A percentile compares a stretch with the other conserved stretches of the same genome.
Conservation (phyloP, 495 filamentous ascomycete genomes). For the Chlorociboria aeruginascens region DNA sequence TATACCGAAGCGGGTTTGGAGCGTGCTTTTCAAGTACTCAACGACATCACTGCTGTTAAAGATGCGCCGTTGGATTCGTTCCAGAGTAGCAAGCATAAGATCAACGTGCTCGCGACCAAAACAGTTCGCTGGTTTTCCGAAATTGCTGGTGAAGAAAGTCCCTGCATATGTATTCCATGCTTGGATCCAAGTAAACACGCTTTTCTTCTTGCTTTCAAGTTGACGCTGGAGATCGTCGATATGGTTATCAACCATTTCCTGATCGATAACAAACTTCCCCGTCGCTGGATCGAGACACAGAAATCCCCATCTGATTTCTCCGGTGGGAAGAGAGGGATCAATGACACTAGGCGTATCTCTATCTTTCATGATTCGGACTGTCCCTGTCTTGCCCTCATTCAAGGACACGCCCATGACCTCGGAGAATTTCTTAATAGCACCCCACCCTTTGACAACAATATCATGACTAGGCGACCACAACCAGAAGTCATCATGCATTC, state of each 20-base stretch:
- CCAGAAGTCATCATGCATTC: constrained; percentile 60
- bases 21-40: constrained; percentile 41
- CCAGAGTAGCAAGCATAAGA: constrained; percentile 46
- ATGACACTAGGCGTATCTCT: constrained; percentile 14
- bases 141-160: constrained; percentile 54
- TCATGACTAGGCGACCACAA: constrained; percentile 45
- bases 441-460: constrained; percentile 46
- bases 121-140: constrained; percentile 51
- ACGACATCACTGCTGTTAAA: constrained; percentile 44
- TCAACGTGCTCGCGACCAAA: constrained; percentile 54
- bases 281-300: constrained; percentile 41
- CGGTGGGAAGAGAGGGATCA: constrained; percentile 34
- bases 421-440: constrained; percentile 39
- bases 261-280: constrained; percentile 50
- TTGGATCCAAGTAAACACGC: constrained; percentile 50
- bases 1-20: constrained; percentile 42
- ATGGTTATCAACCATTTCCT: constrained; percentile 47
- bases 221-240: constrained; percentile 48
- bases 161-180: constrained; percentile 55
- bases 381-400: constrained; percentile 48
- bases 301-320: constrained; percentile 57
- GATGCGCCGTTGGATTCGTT: constrained; percentile 43
- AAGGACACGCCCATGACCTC: constrained; percentile 43
- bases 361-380: constrained; percentile 29
- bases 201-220: constrained; percentile 40